phyloP scores from a whole-genome alignment of 2,329 filamentous ascomycete genomes.

The Bertia moriformis region DNA sequence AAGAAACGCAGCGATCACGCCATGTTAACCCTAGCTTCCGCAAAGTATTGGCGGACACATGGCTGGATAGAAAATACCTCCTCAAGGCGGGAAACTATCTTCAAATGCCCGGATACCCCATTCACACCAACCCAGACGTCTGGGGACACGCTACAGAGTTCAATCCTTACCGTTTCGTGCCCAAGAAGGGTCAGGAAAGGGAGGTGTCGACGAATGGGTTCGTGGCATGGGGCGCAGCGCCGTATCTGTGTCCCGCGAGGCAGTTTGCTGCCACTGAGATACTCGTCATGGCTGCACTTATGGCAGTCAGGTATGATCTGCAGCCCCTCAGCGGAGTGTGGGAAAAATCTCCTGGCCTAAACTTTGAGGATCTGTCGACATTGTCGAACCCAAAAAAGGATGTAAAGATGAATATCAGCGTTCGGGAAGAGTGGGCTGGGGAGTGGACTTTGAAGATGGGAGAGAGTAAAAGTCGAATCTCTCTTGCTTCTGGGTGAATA shows the following conservation, averaged over 20 bases:
- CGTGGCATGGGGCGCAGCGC: background rate
- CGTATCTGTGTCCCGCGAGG: background rate
- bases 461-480: too few species aligned
- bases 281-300: background rate
- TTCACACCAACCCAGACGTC: slow-evolving; percentile 11
- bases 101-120: slow-evolving; percentile 15
- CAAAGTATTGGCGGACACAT: slow-evolving; percentile 15
- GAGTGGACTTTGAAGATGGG: too few species aligned
- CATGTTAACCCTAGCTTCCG: slow-evolving; percentile 12
- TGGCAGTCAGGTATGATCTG: background rate
- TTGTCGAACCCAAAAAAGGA: too few species aligned
- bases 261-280: background rate
- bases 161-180: slow-evolving; percentile 9
- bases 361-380: too few species aligned
- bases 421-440: too few species aligned
- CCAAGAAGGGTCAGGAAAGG: background rate
- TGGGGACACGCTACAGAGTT: slow-evolving; percentile 14
- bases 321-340: background rate
- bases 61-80: slow-evolving; percentile 16
- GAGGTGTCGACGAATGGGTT: too few species aligned
- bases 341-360: too few species aligned
- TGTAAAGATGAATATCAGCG: too few species aligned
- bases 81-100: slow-evolving; percentile 18
- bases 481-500: too few species aligned
- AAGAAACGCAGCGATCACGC: slow-evolving; percentile 18